A percentile compares a stretch with the other conserved stretches of the same genome.
Conservation (phyloP, 129 eudicot species). For the Lactuca saligna region DNA sequence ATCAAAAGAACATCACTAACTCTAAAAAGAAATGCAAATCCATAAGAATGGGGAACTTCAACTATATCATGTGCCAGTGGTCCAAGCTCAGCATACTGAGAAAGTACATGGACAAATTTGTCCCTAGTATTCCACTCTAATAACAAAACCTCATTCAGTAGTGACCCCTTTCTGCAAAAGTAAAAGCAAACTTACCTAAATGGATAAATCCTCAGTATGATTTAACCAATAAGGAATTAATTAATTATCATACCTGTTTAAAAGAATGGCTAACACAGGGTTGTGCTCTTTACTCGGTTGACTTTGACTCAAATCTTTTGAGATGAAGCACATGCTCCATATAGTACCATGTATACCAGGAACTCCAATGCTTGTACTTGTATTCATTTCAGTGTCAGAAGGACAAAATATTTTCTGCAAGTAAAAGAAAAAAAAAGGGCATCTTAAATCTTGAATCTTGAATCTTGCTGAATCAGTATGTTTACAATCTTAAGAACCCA, state of each 20-base stretch:
- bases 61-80: constrained; percentile 69
- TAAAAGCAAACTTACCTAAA: constrained; percentile 23
- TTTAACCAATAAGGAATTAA: constrained; percentile 17
- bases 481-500: neutral
- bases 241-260: constrained; percentile 61
- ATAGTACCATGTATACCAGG: constrained; percentile 69
- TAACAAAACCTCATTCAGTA: constrained; percentile 69
- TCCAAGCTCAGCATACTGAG: constrained; percentile 72
- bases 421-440: constrained; percentile 8
- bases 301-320: constrained; percentile 48
- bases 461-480: neutral
- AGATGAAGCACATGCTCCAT: constrained; percentile 99
- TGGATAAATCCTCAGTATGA: constrained; percentile 1
- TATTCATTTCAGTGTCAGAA: constrained; percentile 49
- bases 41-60: constrained; percentile 85
- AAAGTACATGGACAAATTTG: constrained; percentile 50
- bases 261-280: constrained; percentile 81
- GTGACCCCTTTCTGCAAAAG: constrained; percentile 66
- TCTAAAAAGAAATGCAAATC: constrained; percentile 78
- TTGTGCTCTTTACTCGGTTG: constrained; percentile 52
- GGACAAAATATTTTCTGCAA: constrained; percentile 70
- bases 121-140: constrained; percentile 70
- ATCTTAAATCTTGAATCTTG: constrained; percentile 11
- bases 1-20: constrained; percentile 75
- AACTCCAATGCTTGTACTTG: constrained; percentile 37